phyloP scores from a whole-genome alignment of 805 yeast species.

The Tetrapisispora nanseiensis region DNA sequence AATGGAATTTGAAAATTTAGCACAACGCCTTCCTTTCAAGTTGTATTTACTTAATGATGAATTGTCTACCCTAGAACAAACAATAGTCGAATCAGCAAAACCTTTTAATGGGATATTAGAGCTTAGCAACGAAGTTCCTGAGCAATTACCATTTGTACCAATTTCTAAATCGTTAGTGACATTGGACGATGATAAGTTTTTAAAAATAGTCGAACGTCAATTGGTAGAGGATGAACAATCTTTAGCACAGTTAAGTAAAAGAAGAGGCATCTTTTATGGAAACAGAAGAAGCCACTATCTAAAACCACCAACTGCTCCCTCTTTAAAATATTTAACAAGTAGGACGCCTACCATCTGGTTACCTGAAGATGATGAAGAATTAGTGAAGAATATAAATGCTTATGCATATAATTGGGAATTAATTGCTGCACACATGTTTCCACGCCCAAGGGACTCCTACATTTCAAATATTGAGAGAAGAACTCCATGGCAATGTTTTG shows the following conservation, averaged over 20 bases:
- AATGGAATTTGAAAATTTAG: background rate
- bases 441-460: slow-evolving; percentile 57
- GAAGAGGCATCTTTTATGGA: slow-evolving; percentile 36
- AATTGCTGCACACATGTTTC: slow-evolving; percentile 70
- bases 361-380: slow-evolving; percentile 80
- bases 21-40: slow-evolving; percentile 25
- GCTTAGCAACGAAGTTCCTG: slow-evolving; percentile 19
- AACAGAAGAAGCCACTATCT: slow-evolving; percentile 52
- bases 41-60: slow-evolving; percentile 25
- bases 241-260: slow-evolving; percentile 25
- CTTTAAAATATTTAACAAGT: slow-evolving; percentile 64
- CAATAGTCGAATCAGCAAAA: slow-evolving; percentile 29
- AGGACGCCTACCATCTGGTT: slow-evolving; percentile 94
- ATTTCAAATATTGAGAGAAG: slow-evolving; percentile 86
- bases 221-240: slow-evolving; percentile 35
- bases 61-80: slow-evolving; percentile 27
- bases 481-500: slow-evolving; percentile 99
- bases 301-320: slow-evolving; percentile 89
- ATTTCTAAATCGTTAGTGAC: slow-evolving; percentile 60
- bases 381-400: slow-evolving; percentile 74
- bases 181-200: slow-evolving; percentile 53
- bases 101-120: slow-evolving; percentile 21
- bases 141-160: slow-evolving; percentile 36
- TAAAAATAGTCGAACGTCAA: slow-evolving; percentile 45
- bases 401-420: slow-evolving; percentile 90